phyloP scores from a whole-genome alignment of 352 stramenopile species.

The Elongisporangium anandrum region DNA sequence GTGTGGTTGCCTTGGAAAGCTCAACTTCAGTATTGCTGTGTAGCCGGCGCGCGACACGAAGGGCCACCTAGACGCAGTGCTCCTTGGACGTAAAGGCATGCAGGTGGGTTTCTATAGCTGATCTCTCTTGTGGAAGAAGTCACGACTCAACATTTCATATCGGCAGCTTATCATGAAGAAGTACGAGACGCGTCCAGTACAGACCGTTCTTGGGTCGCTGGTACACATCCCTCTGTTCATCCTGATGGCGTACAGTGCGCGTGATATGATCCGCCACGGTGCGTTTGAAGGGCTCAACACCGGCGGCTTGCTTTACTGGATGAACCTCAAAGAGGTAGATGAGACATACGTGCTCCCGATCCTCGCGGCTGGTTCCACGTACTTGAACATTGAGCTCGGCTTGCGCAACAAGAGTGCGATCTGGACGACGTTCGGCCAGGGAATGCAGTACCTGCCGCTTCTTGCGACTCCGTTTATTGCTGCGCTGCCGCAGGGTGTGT shows the following conservation, averaged over 20 bases:
- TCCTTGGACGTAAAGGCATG: conserved; percentile 40
- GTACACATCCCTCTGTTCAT: conserved; percentile 73
- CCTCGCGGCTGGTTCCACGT: conserved; percentile 51
- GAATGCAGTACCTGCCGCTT: conserved; percentile 50
- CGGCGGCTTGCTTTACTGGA: conserved; percentile 59
- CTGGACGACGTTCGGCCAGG: conserved; percentile 35
- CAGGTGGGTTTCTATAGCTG: conserved; percentile 13
- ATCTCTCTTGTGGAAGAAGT: not conserved
- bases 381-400: conserved; percentile 57
- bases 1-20: too few relatives aligned
- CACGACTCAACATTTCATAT: too few relatives aligned
- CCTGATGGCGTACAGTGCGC: conserved; percentile 68
- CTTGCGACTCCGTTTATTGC: conserved; percentile 46
- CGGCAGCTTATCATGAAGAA: conserved; percentile 58
- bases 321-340: conserved; percentile 61
- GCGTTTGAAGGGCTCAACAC: conserved; percentile 56
- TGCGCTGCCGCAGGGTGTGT: conserved; percentile 62
- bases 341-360: conserved; percentile 54
- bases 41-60: conserved; percentile 37
- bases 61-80: conserved; percentile 42
- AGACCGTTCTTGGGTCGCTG: conserved; percentile 57
- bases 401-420: conserved; percentile 41
- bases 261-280: conserved; percentile 71
- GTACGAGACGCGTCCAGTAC: conserved; percentile 64
- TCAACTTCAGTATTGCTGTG: too few relatives aligned